Percentiles rank a stretch among this genome's conserved stretches.
phyloP scores from a whole-genome alignment of 2,329 filamentous ascomycete genomes.

The Botrytis aclada region DNA sequence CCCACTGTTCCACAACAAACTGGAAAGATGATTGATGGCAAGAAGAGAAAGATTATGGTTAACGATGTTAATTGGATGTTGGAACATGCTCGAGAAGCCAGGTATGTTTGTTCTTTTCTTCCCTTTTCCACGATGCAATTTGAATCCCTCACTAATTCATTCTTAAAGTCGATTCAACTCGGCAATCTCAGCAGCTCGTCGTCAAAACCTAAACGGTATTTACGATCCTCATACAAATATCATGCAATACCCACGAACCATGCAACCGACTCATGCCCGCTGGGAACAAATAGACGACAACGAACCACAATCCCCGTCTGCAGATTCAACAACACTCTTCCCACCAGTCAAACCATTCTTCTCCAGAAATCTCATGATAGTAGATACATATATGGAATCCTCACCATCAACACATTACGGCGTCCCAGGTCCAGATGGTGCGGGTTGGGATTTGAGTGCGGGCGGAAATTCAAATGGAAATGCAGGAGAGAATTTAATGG shows the following conservation, averaged over 20 bases:
- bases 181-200: slow-evolving; percentile 63
- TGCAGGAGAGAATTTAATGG: not conserved
- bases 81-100: slow-evolving; percentile 87
- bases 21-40: slow-evolving; percentile 71
- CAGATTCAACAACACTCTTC: slow-evolving; percentile 44
- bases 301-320: slow-evolving; percentile 18
- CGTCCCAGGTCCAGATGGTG: slow-evolving; percentile 56
- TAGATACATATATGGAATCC: slow-evolving; percentile 59
- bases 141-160: not conserved
- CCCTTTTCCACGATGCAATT: slow-evolving; percentile 18
- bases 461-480: not conserved
- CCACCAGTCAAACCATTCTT: slow-evolving; percentile 53
- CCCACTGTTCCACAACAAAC: slow-evolving; percentile 72
- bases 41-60: slow-evolving; percentile 81
- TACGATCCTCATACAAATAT: slow-evolving; percentile 94
- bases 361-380: slow-evolving; percentile 59
- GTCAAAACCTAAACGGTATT: slow-evolving; percentile 65
- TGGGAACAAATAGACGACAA: slow-evolving; percentile 66
- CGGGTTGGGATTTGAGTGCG: slow-evolving; percentile 45
- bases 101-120: slow-evolving; percentile 51
- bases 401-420: slow-evolving; percentile 53
- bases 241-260: slow-evolving; percentile 81
- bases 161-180: slow-evolving; percentile 75
- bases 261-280: slow-evolving; percentile 83
- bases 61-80: slow-evolving; percentile 96